These are phyloP conservation scores for Kwoniella heveanensis DNA, from an alignment of 768 basidiomycete genomes.

Conservation along the genomic window DNA sequence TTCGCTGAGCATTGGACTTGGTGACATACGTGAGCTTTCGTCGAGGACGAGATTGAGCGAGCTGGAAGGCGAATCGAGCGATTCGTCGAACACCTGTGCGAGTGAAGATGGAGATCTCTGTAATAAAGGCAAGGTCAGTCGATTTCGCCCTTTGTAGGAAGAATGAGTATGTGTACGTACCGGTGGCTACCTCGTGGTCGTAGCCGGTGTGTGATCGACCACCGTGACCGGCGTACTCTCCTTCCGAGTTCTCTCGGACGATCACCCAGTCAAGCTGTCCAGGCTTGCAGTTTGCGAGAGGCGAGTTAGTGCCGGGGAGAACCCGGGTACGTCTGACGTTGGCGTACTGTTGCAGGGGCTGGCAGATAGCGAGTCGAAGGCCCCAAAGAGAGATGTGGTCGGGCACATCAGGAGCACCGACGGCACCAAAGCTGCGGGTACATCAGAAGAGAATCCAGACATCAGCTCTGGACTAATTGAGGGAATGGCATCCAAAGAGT, in stretches of 20 bases:
- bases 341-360: slow-evolving; percentile 60
- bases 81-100: slow-evolving; percentile 61
- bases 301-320: slow-evolving; percentile 61
- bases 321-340: slow-evolving; percentile 61
- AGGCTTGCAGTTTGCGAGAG: slow-evolving; percentile 60
- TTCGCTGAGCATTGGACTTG: slow-evolving; percentile 61
- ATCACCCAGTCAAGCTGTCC: slow-evolving; percentile 62
- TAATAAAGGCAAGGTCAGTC: neutral
- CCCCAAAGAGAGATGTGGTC: slow-evolving; percentile 67
- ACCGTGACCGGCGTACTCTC: slow-evolving; percentile 63
- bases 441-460: neutral
- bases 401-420: slow-evolving; percentile 62
- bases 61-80: slow-evolving; percentile 63
- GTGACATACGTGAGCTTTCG: slow-evolving; percentile 64
- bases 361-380: slow-evolving; percentile 61
- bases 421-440: slow-evolving; percentile 59
- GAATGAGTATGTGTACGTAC: slow-evolving; percentile 20
- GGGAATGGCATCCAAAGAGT: too few relatives aligned
- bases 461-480: too few relatives aligned
- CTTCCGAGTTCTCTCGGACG: slow-evolving; percentile 65
- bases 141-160: too few relatives aligned
- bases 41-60: slow-evolving; percentile 61
- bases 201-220: slow-evolving; percentile 52
- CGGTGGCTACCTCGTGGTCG: slow-evolving; percentile 54
- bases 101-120: slow-evolving; percentile 61